Conservation (phyloP, 2,329 filamentous ascomycete species). For the Exutisphaerella laricina region DNA sequence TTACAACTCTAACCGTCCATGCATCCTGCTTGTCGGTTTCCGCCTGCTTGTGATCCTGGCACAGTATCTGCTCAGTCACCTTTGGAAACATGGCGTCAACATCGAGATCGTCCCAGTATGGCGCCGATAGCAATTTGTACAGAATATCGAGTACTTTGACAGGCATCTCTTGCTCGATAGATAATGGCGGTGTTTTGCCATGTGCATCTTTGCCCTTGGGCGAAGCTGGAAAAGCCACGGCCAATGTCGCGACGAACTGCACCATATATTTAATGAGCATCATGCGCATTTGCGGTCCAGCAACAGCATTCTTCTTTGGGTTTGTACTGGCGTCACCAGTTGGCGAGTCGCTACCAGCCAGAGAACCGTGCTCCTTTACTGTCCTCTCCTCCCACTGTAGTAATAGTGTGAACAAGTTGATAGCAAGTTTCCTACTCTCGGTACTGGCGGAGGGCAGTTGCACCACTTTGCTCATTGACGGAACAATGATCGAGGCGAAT, state of each 20-base stretch:
- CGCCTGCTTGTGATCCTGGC: conserved; percentile 58
- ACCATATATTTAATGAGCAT: conserved; percentile 93
- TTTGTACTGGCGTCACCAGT: conserved; percentile 13
- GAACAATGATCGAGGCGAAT: conserved; percentile 82
- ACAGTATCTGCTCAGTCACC: conserved; percentile 77
- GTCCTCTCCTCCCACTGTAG: conserved; percentile 89
- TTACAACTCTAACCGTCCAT: conserved; percentile 81
- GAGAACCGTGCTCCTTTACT: conserved; percentile 54
- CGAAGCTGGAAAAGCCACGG: conserved; percentile 70
- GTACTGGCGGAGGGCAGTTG: conserved; percentile 75
- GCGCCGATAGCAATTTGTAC: conserved; percentile 75
- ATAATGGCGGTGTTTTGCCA: conserved; percentile 34
- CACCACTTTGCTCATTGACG: conserved; percentile 82
- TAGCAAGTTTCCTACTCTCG: conserved; percentile 83
- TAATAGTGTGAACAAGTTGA: conserved; percentile 86
- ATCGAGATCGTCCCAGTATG: conserved; percentile 88
- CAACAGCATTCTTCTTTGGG: conserved; percentile 35
- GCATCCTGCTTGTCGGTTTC: conserved; percentile 59
- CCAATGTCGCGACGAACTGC: conserved; percentile 85
- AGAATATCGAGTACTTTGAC: conserved; percentile 78
- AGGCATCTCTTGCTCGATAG: conserved; percentile 64
- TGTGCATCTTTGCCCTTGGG: conserved; percentile 58
- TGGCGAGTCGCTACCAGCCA: conserved; percentile 27
- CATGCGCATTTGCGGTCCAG: conserved; percentile 54
- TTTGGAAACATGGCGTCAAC: conserved; percentile 80